Evolutionary conservation across 306 rosid species (phyloP), one percentile per base, ranked within the genome.

Genomic region (Prunus dulcis): DNA sequence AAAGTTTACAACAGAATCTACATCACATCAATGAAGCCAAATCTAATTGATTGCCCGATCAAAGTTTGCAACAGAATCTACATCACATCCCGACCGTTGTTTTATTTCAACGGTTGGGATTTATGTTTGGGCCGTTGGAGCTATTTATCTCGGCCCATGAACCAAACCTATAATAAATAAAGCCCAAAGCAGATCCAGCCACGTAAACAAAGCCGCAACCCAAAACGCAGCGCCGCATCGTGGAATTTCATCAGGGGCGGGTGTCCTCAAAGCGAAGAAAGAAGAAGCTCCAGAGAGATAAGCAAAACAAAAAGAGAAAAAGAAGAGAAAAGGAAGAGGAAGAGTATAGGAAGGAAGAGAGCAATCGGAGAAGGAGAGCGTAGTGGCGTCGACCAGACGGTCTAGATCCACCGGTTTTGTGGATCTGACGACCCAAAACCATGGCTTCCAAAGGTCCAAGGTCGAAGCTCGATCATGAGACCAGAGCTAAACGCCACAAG

Each of bases 381-480:
- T 6, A 27, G 46, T 19, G 77, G 60, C 77, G 69, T 73, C 46
- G 20, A 61, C 46, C 77, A 18, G 19, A 61, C 60, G 28, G 69
- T 73, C 69, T 69, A 73, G 77, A 73, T 73, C 69, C 77, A 27
- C 77, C 22, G 60, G 60, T 10, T 11, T 60, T 46, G 56, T 46
- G 77, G 77, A 73, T 73, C 77, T 18, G 77, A 73, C 47, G 58
- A 61, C 76, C 56, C n/a, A 20, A 53, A 57, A 57, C 67, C 70
- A 92, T 95, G 98, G 93, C 98, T 65, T 95, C 97, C 69, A 95
- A 89, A 87, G 98, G 93, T 82, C 97, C 85, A 55, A 87, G 96
- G 93, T 86, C 89, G 38, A 92, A 83, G 87, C 79, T 89, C 70
- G 97, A 95, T 74, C 97, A 90, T 17, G 98, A 95, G 78, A 12